Base-by-base conservation (phyloP, 306 rosid species). In the Senna siamea region DNA sequence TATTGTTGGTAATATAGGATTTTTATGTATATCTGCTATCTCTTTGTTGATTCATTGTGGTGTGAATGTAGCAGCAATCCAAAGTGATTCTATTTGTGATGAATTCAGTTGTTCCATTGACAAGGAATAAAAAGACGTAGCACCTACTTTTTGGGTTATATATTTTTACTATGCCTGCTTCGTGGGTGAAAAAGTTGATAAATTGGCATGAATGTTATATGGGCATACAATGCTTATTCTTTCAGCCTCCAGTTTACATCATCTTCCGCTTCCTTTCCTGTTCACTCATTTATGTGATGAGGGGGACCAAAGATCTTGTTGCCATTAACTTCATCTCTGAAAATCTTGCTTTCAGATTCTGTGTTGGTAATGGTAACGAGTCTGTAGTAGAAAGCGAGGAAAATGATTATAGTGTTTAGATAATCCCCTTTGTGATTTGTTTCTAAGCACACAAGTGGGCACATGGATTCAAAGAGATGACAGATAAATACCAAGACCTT, bases 1-100 rank as follows among this genome's bases (percentile, higher is more conserved):
- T 83, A 62, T 46, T 54, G 82, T 85, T 85, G 82, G 87, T 62
- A 81, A 79, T 85, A 81, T 85, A 87, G 88, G 72, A 82, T 85
- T 87, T 84, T 81, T 81, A 86, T 91, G 92, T 91, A 88, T 70
- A 87, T 87, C 84, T 78, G 72, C 73, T 43, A 81, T 80, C 76
- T 69, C 30, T 85, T 81, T 79, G 74, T 69, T 83, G 85, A 86
- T 86, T 84, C 88, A 86, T 83, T 86, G 79, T 81, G 76, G 87
- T 85, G 90, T 87, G 88, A 83, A 81, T 66, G 72, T 87, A 78
- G 87, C 72, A 76, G 84, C 30, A 18, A 35, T 80, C 79, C 54
- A 83, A 81, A 74, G 83, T 78, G 88, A 87, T 87, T 79, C 82
- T 74, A 58, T 70, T 78, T 83, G 87, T 83, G 78, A 86, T 86